Evolutionary conservation across 2,329 filamentous ascomycete species (phyloP), one percentile per base, ranked within the genome.

Genomic region (Rachicladosporium sp.): DNA sequence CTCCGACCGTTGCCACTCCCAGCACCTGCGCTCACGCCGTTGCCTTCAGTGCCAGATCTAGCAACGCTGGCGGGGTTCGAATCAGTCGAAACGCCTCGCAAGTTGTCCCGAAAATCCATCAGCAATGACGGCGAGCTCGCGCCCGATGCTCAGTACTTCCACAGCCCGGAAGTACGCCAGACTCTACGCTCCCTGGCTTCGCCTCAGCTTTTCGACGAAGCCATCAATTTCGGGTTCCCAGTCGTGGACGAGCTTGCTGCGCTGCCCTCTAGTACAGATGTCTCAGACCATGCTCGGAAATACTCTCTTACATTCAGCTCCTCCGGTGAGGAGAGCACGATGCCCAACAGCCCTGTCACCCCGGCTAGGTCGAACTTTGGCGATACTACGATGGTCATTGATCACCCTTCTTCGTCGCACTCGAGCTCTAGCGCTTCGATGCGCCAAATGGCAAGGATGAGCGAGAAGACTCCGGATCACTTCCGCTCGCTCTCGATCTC

Each of bases 131-230:
- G 15, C 15, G 37, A 31, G 27, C 10, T 33, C 12, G 32, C 36
- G 23, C 33, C 44, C 4, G 38, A 38, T 11, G 44, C 50, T 9
- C 46, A 83, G 30, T 82, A 94, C 62, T 95, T 94, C 54, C 84
- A 86, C 57, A 87, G 95, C 51, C 86, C 87, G 0, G 84, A 93
- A 56, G 85, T 88, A 31, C 76, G 89, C 29, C 70, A 85, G 51
- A 94, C 93, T 62, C 68, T 96, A 12, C 78, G 87, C 9, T 78
- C 85, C 5, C 73, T 94, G 12, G 82, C 84, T 6, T 93, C 87
- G 1, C 82, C 88, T 1, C 84, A 93, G 50, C 94, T 93, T 57
- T 96, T 96, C 51, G 89, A 96, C 56, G 89, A 96, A 61, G 87
- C 85, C 1, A 75, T 96, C 38, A 84, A 93, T 57, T 95, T 93